phyloP scores from a whole-genome alignment of 768 basidiomycete genomes.

The Pulveroboletus sp. region DNA sequence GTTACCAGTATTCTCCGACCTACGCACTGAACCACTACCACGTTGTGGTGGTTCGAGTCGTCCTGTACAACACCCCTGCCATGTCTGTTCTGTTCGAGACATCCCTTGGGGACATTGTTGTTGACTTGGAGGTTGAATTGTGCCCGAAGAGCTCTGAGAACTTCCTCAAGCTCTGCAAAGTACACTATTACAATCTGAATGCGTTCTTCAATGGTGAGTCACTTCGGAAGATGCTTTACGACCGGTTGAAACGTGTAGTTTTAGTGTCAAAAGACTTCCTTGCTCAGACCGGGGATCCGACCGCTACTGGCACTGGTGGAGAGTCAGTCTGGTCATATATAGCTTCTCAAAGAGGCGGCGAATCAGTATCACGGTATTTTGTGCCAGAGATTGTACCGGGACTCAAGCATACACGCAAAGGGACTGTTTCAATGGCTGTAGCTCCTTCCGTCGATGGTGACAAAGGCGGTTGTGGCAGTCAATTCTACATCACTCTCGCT shows the following conservation, averaged over 20 bases:
- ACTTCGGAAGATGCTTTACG: not conserved
- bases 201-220: slow-evolving; percentile 95
- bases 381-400: slow-evolving; percentile 74
- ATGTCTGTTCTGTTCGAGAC: slow-evolving; percentile 99
- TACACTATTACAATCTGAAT: slow-evolving; percentile 95
- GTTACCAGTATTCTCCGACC: too few species aligned
- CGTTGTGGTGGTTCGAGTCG: not conserved
- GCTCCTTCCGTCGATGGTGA: slow-evolving; percentile 71
- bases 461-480: slow-evolving; percentile 82
- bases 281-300: slow-evolving; percentile 94
- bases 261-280: slow-evolving; percentile 96
- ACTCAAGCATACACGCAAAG: slow-evolving; percentile 78
- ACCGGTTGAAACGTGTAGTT: not conserved
- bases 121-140: slow-evolving; percentile 86
- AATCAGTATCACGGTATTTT: slow-evolving; percentile 68
- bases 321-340: slow-evolving; percentile 83
- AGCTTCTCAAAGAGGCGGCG: slow-evolving; percentile 38
- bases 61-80: not conserved
- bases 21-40: too few species aligned
- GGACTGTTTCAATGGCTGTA: slow-evolving; percentile 97
- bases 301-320: slow-evolving; percentile 91
- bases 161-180: slow-evolving; percentile 96
- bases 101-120: slow-evolving; percentile 92
- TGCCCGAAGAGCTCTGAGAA: slow-evolving; percentile 93
- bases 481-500: slow-evolving; percentile 93